phyloP scores from a whole-genome alignment of 768 basidiomycete genomes.

The Mycena albidolilacea region DNA sequence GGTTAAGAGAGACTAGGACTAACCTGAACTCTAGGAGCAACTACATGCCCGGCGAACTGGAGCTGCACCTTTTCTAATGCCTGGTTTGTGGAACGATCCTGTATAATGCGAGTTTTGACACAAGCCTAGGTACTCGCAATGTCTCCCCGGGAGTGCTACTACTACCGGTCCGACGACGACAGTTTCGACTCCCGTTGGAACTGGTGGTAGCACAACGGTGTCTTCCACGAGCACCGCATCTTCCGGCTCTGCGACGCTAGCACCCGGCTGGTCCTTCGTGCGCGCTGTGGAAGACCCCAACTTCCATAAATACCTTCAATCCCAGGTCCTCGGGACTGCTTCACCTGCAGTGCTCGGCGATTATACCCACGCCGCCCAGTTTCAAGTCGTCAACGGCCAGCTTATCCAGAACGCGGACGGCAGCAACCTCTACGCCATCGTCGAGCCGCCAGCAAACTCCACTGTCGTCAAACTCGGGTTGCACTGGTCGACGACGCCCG shows the following conservation, averaged over 20 bases:
- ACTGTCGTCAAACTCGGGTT: conserved; percentile 64
- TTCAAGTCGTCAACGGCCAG: conserved; percentile 69
- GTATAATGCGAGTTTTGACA: not conserved
- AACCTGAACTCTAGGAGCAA: conserved; percentile 14
- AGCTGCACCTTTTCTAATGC: conserved; percentile 19
- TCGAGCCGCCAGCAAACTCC: conserved; percentile 62
- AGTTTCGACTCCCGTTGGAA: conserved; percentile 16
- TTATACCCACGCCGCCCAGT: conserved; percentile 68
- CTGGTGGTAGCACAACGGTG: conserved; percentile 37
- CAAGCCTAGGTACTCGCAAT: conserved; percentile 20
- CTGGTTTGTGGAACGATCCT: not conserved
- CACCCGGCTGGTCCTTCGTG: conserved; percentile 68
- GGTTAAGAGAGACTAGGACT: not conserved
- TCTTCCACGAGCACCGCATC: conserved; percentile 49
- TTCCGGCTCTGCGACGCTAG: conserved; percentile 59
- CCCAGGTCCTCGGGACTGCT: conserved; percentile 59
- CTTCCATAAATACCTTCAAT: conserved; percentile 75
- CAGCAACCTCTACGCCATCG: conserved; percentile 63
- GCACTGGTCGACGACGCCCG: conserved; percentile 63
- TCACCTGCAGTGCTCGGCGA: conserved; percentile 67
- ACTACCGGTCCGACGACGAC: conserved; percentile 51
- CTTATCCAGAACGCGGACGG: conserved; percentile 65
- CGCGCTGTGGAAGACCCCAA: conserved; percentile 70
- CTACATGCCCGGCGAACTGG: conserved; percentile 31
- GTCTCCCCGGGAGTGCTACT: conserved; percentile 44